Conservation (phyloP, 495 filamentous ascomycete genomes). For the Talaromyces adpressus region DNA sequence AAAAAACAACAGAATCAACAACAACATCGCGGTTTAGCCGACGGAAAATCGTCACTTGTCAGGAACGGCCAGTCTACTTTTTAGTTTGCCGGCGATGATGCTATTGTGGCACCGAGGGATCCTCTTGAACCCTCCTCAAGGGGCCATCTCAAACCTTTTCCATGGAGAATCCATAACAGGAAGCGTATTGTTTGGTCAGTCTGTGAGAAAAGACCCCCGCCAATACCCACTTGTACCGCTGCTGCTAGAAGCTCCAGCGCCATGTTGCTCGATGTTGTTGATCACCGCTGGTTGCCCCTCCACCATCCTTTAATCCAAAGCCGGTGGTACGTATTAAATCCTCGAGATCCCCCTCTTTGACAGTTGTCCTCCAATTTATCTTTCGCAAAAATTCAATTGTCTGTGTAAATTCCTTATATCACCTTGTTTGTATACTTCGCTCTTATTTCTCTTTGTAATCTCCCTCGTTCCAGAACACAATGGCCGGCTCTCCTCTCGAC, state of each 20-base stretch:
- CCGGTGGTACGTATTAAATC: not conserved
- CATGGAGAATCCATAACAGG: not conserved
- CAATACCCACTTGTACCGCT: slow-evolving; percentile 2
- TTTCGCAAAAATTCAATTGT: not conserved
- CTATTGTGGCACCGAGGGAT: not conserved
- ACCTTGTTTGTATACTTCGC: not conserved
- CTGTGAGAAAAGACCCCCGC: not conserved
- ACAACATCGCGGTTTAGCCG: not conserved
- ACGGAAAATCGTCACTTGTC: slow-evolving; percentile 1
- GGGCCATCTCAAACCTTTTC: not conserved
- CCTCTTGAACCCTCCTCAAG: not conserved
- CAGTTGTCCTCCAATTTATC: not conserved
- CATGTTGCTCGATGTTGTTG: not conserved
- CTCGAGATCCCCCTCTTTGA: not conserved
- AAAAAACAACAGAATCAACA: not conserved
- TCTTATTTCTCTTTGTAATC: not conserved
- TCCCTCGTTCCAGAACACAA: slow-evolving; percentile 12
- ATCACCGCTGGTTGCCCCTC: slow-evolving; percentile 5
- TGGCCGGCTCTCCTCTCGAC: slow-evolving; percentile 28
- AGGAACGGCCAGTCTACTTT: not conserved
- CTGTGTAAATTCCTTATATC: not conserved
- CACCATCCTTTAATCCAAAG: not conserved
- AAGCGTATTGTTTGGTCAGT: not conserved
- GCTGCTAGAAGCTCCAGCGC: not conserved
- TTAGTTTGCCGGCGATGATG: not conserved